Evolutionary conservation across 2,329 filamentous ascomycete genomes (phyloP).

Genomic region (Paraphaeosphaeria minitans): DNA sequence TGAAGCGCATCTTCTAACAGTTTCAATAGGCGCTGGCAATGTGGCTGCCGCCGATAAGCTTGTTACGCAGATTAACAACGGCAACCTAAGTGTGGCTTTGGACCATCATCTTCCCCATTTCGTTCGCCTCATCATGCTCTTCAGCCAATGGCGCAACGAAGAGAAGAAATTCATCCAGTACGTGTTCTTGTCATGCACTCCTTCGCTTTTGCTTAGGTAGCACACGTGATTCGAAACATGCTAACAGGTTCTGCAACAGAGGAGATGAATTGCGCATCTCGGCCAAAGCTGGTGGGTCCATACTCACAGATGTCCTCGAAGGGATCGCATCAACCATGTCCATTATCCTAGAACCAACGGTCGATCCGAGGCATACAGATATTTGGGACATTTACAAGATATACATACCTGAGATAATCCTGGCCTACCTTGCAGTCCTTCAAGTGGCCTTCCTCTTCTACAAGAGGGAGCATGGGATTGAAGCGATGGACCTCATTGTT

Average conservation of each 20-base stretch:
- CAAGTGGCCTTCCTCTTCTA: constrained; percentile 78
- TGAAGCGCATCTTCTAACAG: neutral
- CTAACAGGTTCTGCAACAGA: constrained; percentile 3
- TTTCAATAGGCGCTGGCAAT: constrained; percentile 50
- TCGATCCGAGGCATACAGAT: constrained; percentile 53
- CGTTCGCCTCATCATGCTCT: constrained; percentile 49
- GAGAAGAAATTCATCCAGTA: constrained; percentile 48
- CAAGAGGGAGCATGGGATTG: constrained; percentile 75
- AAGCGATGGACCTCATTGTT: constrained; percentile 85
- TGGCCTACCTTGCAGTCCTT: constrained; percentile 81
- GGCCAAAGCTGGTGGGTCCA: constrained; percentile 29
- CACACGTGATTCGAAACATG: constrained; percentile 14
- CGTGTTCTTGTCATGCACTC: constrained; percentile 12
- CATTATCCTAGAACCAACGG: constrained; percentile 18
- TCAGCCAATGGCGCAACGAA: constrained; percentile 50
- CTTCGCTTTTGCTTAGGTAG: neutral
- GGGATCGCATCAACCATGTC: constrained; percentile 46
- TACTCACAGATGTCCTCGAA: constrained; percentile 47
- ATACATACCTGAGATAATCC: constrained; percentile 83
- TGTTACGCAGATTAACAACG: constrained; percentile 56
- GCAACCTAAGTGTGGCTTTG: constrained; percentile 30
- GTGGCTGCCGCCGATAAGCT: constrained; percentile 62
- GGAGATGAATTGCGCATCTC: constrained; percentile 14
- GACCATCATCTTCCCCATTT: constrained; percentile 53
- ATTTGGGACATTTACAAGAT: constrained; percentile 70